Percentiles rank a stretch among this genome's conserved stretches.
phyloP scores from a whole-genome alignment of 495 filamentous ascomycete genomes.

The Thermothielavioides terrestris region DNA sequence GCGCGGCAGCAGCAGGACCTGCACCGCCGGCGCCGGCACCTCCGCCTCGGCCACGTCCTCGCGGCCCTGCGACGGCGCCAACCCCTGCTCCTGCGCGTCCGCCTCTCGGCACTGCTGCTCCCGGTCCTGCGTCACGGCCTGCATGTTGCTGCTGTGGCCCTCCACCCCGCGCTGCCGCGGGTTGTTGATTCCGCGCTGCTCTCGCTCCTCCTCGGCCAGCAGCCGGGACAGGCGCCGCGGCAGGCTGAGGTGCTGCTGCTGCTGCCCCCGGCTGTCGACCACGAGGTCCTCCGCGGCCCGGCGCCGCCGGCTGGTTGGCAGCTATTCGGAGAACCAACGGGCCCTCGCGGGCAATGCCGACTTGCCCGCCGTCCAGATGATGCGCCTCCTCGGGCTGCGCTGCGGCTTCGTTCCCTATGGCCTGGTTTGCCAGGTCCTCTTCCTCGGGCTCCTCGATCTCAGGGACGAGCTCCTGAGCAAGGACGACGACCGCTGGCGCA shows the following conservation, averaged over 20 bases:
- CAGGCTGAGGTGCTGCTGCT: too few species aligned
- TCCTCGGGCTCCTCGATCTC: conserved; percentile 21
- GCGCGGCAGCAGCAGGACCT: conserved; percentile 9
- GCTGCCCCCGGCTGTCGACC: conserved; percentile 20
- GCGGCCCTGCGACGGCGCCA: conserved; percentile 1
- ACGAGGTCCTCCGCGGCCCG: conserved; percentile 18
- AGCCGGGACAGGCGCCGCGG: too few species aligned
- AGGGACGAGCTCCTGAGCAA: conserved; percentile 17
- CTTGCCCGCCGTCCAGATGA: conserved; percentile 16
- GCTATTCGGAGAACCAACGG: conserved; percentile 48
- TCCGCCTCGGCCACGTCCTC: conserved; percentile 13
- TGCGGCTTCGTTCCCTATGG: conserved; percentile 3
- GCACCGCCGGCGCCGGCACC: too few species aligned
- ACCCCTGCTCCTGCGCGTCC: conserved; percentile 3
- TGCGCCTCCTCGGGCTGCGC: background rate
- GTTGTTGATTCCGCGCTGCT: background rate
- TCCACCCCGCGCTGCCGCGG: conserved; percentile 1
- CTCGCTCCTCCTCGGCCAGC: conserved; percentile 2
- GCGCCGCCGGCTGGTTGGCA: conserved; percentile 23
- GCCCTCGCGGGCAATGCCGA: conserved; percentile 42
- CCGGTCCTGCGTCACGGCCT: background rate
- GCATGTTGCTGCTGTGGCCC: conserved; percentile 11
- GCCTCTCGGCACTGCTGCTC: conserved; percentile 4
- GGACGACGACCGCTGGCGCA: conserved; percentile 2
- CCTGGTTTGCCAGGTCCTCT: conserved; percentile 16